These are phyloP conservation scores for Monilinia laxa DNA, from an alignment of 2,329 filamentous ascomycete genomes.

Conservation along the genomic window DNA sequence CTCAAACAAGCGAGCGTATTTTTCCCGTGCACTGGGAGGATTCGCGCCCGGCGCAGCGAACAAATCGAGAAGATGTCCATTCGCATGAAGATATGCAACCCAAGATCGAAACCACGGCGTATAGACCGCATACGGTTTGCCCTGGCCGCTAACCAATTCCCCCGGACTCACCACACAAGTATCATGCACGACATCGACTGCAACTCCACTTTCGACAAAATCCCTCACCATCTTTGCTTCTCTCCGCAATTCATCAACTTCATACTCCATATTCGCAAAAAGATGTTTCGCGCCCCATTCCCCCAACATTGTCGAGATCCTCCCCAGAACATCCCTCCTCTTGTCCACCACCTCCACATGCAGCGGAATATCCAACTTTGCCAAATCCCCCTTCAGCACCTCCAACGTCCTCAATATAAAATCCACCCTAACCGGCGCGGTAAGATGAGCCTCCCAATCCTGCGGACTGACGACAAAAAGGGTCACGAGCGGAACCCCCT, in stretches of 20 bases:
- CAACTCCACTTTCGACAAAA: conserved; percentile 62
- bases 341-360: conserved; percentile 70
- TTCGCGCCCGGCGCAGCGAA: conserved; percentile 60
- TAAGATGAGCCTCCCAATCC: conserved; percentile 80
- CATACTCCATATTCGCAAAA: conserved; percentile 85
- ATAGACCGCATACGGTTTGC: conserved; percentile 82
- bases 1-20: conserved; percentile 58
- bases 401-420: conserved; percentile 73
- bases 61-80: conserved; percentile 64
- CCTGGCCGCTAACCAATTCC: conserved; percentile 61
- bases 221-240: conserved; percentile 66
- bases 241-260: conserved; percentile 82
- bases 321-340: conserved; percentile 58
- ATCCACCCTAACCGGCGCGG: conserved; percentile 71
- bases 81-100: conserved; percentile 68
- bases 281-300: conserved; percentile 74
- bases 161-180: conserved; percentile 81
- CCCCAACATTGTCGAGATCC: conserved; percentile 64
- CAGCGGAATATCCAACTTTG: conserved; percentile 71
- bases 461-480: conserved; percentile 80
- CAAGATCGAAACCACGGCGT: conserved; percentile 78
- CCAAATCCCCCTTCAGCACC: conserved; percentile 65
- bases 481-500: conserved; percentile 69
- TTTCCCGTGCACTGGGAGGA: conserved; percentile 45
- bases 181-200: conserved; percentile 73